phyloP scores from a whole-genome alignment of 208 protist genomes.

The Wallacemonas collosoma region DNA sequence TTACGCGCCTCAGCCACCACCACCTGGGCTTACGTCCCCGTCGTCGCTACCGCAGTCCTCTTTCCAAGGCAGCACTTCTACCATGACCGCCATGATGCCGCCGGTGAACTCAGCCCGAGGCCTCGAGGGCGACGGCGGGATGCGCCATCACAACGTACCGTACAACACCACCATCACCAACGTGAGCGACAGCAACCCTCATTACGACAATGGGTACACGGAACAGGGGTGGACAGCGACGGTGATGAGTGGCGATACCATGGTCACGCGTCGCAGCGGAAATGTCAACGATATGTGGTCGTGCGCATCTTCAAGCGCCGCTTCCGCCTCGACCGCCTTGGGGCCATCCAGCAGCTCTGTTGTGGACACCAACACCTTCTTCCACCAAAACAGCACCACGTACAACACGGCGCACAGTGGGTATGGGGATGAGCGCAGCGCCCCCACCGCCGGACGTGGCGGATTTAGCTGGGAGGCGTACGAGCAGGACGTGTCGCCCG shows the following conservation, averaged over 20 bases:
- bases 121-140: neutral
- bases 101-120: neutral
- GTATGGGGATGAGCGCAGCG: too few relatives aligned
- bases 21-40: neutral
- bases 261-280: too few relatives aligned
- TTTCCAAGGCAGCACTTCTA: too few relatives aligned
- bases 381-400: neutral
- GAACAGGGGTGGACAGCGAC: constrained; percentile 11
- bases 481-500: constrained; percentile 43
- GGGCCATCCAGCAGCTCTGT: neutral
- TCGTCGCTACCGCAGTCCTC: neutral
- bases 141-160: neutral
- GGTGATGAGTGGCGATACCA: neutral
- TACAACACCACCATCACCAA: constrained; percentile 1
- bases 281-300: too few relatives aligned
- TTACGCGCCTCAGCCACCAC: neutral
- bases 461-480: constrained; percentile 76
- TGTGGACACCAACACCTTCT: neutral
- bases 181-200: neutral
- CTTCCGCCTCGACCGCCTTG: neutral
- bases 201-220: constrained; percentile 6
- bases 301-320: neutral
- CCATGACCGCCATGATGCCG: neutral
- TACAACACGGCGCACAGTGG: neutral
- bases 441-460: neutral